Evolutionary conservation across 2,329 filamentous ascomycete species (phyloP).

Genomic region (Talaromyces sp.): DNA sequence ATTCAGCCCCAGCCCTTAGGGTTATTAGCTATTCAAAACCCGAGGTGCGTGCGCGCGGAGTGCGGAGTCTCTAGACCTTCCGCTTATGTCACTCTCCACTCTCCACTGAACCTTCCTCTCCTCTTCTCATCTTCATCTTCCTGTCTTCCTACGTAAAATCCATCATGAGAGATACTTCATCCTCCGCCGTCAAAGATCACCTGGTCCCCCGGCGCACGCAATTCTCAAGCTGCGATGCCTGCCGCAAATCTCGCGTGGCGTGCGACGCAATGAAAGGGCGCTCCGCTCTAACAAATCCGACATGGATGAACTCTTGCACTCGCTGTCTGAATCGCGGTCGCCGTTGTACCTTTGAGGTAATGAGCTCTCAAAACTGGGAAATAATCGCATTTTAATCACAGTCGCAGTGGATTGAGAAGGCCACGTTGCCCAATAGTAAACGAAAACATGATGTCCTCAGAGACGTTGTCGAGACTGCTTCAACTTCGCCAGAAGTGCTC

Average conservation of each 20-base stretch:
- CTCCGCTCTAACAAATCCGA: slow-evolving; percentile 20
- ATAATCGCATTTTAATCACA: neutral
- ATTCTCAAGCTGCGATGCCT: slow-evolving; percentile 36
- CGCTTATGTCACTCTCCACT: neutral
- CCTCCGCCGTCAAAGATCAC: neutral
- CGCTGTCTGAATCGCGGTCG: slow-evolving; percentile 24
- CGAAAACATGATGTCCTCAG: slow-evolving; percentile 7
- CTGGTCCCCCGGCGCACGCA: slow-evolving; percentile 26
- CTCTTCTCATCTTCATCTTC: neutral
- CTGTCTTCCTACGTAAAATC: neutral
- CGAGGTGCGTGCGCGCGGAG: neutral
- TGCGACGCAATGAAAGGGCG: slow-evolving; percentile 29
- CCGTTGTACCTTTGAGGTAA: slow-evolving; percentile 22
- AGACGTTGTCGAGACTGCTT: neutral
- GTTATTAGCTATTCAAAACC: too few species aligned
- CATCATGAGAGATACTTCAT: neutral
- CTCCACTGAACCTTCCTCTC: neutral
- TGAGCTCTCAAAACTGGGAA: neutral
- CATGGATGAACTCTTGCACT: slow-evolving; percentile 21
- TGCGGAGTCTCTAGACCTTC: neutral
- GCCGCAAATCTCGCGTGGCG: slow-evolving; percentile 30
- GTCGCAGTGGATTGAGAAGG: slow-evolving; percentile 14
- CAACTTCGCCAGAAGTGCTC: neutral
- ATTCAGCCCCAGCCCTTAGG: too few species aligned
- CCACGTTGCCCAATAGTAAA: slow-evolving; percentile 17